Evolutionary conservation across 2,329 filamentous ascomycete genomes (phyloP), one percentile per base, ranked within the genome.

Genomic region (Orbilia javanica): DNA sequence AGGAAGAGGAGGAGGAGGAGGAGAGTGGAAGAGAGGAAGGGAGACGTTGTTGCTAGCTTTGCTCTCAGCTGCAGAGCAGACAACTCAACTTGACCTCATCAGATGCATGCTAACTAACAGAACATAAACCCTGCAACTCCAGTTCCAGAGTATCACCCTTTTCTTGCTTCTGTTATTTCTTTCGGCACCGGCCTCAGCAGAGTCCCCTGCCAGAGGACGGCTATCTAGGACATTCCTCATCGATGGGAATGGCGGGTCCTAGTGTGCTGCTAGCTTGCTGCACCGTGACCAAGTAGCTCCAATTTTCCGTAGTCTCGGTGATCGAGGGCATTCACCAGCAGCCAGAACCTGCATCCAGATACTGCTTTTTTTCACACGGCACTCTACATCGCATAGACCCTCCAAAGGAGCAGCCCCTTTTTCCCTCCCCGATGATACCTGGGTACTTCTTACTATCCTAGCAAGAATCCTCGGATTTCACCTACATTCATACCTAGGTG

Each of bases 291-390:
- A 57, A 55, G 42, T 50, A 53, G 42, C 55, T 31, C 55, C 18
- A 64, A 31, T 73, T 48, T 64, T 65, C 52, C 63, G 57, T 53
- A 62, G 65, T 62, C 20, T 31, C 66, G 69, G 68, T 71, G 57
- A 71, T 64, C 55, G 15, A 63, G 53, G 36, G 27, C 20, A 27
- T 48, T 52, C 50, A 46, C 18, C 29, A 22, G 29, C 52, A 48
- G 31, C 20, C 44, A 11, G 55, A 60, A 57, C 27, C 68, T 71
- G 68, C 68, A 71, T 71, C 68, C 57, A 71, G 68, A 71, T 64
- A 62, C 68, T 64, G 20, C 55, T 71, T 71, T 64, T 70, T 71
- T 73, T 73, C 69, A 73, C 69, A 66, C 69, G 18, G 48, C 29
- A 18, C 34, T 62, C 22, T 34, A 25, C 44, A 50, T 73, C 69